Base-by-base conservation (phyloP, 2,329 filamentous ascomycete genomes). In the Colletotrichum tanaceti region DNA sequence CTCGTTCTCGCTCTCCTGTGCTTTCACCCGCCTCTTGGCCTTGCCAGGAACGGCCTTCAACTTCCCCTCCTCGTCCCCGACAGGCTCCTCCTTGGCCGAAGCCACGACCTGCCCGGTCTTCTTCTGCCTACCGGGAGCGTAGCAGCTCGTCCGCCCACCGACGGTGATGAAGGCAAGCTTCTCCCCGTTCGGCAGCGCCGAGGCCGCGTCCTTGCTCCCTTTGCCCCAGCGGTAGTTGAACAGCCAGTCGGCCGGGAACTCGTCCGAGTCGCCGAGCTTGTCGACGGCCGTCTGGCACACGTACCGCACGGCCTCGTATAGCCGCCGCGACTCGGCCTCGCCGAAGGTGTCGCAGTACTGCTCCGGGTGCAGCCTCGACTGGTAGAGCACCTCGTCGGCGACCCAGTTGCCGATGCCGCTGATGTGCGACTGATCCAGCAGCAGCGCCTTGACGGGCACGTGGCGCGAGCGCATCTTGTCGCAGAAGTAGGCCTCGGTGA, bases 361-460 rank as follows among this genome's bases (percentile, higher is more conserved):
- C 77, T 98, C 95, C 0, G 96, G 96, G 73, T 99, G 95, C 18
- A 98, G 86, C 58, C 87, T 89, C 5, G 96, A 92, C 73, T 98
- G 91, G 75, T 94, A 99, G 59, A 99, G 83, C 7, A 97, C 90
- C 78, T 99, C 96, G 76, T 99, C 96, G 0, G 91, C 94, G 62
- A 99, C 95, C 95, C 95, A 99, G 76, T 98, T 98, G 0, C 96
- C 96, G 71, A 99, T 93, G 9, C 96, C 96, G 74, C 92, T 96
- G 70, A 98, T 92, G 77, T 92, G 92, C 20, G 89, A 86, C 79
- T 99, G 96, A 76, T 98, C 93, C 4, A 98, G 85, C 14, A 99
- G 82, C 22, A 98, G 84, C 0, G 94, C 93, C 78, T 98, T 98
- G 72, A 98, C 87, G 0, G 95, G 94, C 0, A 98, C 92, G 74